A percentile compares a stretch with the other conserved stretches of the same genome.
Evolutionary conservation across 2,329 filamentous ascomycete species (phyloP).

Genomic region (Fusarium humuli): DNA sequence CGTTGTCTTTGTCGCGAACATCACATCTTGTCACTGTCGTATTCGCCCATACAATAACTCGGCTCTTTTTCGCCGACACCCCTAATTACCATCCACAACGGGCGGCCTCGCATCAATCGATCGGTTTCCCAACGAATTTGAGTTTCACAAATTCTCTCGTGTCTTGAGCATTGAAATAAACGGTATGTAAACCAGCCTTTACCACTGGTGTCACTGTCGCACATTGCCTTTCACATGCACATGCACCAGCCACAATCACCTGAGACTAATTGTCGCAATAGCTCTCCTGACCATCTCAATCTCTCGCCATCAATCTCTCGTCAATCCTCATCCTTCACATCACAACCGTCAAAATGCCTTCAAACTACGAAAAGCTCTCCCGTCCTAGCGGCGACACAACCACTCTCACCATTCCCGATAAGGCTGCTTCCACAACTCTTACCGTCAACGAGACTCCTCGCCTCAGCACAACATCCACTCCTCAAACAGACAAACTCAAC

Average conservation of each 20-base stretch:
- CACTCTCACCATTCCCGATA: conserved; percentile 46
- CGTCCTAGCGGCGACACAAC: conserved; percentile 41
- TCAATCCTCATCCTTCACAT: not conserved
- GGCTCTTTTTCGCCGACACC: not conserved
- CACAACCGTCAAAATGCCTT: conserved; percentile 40
- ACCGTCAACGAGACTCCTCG: conserved; percentile 44
- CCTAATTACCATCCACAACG: conserved; percentile 1
- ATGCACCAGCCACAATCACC: conserved; percentile 25
- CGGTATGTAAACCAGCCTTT: conserved; percentile 34
- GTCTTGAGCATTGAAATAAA: conserved; percentile 13
- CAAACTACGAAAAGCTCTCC: conserved; percentile 45
- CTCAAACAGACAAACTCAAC: conserved; percentile 58
- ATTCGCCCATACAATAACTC: not conserved
- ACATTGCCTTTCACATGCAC: conserved; percentile 10
- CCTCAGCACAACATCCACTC: conserved; percentile 58
- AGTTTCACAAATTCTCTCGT: conserved; percentile 20
- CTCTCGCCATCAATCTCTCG: not conserved
- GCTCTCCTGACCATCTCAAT: conserved; percentile 6
- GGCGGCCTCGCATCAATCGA: conserved; percentile 19
- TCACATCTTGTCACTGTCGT: not conserved
- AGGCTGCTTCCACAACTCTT: conserved; percentile 45
- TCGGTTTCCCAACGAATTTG: conserved; percentile 4
- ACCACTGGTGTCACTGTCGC: conserved; percentile 30
- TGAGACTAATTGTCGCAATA: conserved; percentile 30
- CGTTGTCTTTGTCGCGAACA: not conserved